Base-by-base conservation (phyloP, 1,284 basidiomycete species). In the Mrakiaceae sp. region DNA sequence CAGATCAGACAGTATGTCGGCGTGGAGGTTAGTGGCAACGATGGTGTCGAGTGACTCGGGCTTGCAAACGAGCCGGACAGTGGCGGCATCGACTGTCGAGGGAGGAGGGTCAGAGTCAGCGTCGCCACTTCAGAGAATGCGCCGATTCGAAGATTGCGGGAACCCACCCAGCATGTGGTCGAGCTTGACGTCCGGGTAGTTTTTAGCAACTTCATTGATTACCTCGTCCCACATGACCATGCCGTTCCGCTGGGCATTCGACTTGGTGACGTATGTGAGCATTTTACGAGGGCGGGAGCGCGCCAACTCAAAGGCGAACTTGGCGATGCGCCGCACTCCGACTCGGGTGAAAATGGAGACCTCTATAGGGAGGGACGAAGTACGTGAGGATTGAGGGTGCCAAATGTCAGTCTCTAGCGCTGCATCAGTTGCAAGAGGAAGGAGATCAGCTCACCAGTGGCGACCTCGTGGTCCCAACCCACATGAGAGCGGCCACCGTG, bases 1-100 rank as follows among this genome's bases (percentile, higher is more conserved):
- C n/a, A 83, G 76, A 67, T 83, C 81, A 48, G 80, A 82, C 16
- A 83, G 74, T 55, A 82, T 82, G 66, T 82, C 81, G 48, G 79
- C 81, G 66, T 81, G 80, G 40, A 82, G 72, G 67, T 82, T 82
- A 7, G 80, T 81, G 3, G 79, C 80, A 12, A 81, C 79, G 40
- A 82, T 81, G 27, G 80, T 80, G 69, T 82, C 81, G 69, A 82
- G 79, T 9, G 77, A 79, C 61, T 79, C 74, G 3, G 81, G 81
- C 27, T 79, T 71, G 42, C 74, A 73, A 6, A 81, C 80, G 72
- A 82, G 81, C 72, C 69, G 79, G 69, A 74, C 79, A 2, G 71
- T 74, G 68, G 78, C 70, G 12, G 76, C 76, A 68, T 82, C 80
- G 70, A 81, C 80, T 63, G 80, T 78, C 69, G 79, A 80, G 71